These are phyloP conservation scores for Candida frijolesensis DNA, from an alignment of 1,139 yeast species.

Conservation along the genomic window DNA sequence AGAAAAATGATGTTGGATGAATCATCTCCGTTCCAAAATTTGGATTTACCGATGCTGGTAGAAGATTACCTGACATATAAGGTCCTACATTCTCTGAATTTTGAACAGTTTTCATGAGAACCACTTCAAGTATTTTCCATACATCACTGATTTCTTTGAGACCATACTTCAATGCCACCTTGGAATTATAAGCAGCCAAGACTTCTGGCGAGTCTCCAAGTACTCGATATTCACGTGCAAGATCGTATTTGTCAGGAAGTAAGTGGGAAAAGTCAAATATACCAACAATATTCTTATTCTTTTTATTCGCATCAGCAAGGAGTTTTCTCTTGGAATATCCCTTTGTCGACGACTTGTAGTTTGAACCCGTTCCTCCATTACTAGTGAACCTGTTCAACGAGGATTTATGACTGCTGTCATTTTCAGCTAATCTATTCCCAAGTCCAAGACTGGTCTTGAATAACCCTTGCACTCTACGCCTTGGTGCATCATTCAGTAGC, in stretches of 20 bases:
- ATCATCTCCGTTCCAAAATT: slow-evolving; percentile 3
- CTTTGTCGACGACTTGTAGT: slow-evolving; percentile 29
- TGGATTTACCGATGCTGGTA: not conserved
- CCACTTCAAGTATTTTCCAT: slow-evolving; percentile 69
- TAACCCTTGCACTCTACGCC: slow-evolving; percentile 48
- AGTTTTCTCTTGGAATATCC: slow-evolving; percentile 18
- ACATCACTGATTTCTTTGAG: slow-evolving; percentile 67
- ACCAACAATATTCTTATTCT: slow-evolving; percentile 55
- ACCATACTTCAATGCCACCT: slow-evolving; percentile 70
- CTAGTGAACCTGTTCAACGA: slow-evolving; percentile 28
- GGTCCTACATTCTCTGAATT: not conserved
- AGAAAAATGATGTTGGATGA: slow-evolving; percentile 44
- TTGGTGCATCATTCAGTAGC: slow-evolving; percentile 45
- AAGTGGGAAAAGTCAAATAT: slow-evolving; percentile 68
- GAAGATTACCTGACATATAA: not conserved
- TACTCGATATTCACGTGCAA: slow-evolving; percentile 76
- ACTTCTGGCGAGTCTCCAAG: slow-evolving; percentile 67
- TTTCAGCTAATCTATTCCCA: slow-evolving; percentile 32
- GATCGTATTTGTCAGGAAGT: slow-evolving; percentile 74
- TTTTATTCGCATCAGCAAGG: slow-evolving; percentile 19
- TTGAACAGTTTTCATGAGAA: slow-evolving; percentile 29
- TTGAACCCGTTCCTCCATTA: slow-evolving; percentile 31
- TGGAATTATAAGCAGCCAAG: slow-evolving; percentile 68
- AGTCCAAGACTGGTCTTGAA: slow-evolving; percentile 44
- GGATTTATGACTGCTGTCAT: slow-evolving; percentile 22